These are phyloP conservation scores for Schoenoplectus tabernaemontani DNA, from an alignment of 202 grass and related monocot genomes.

Conservation along the genomic window DNA sequence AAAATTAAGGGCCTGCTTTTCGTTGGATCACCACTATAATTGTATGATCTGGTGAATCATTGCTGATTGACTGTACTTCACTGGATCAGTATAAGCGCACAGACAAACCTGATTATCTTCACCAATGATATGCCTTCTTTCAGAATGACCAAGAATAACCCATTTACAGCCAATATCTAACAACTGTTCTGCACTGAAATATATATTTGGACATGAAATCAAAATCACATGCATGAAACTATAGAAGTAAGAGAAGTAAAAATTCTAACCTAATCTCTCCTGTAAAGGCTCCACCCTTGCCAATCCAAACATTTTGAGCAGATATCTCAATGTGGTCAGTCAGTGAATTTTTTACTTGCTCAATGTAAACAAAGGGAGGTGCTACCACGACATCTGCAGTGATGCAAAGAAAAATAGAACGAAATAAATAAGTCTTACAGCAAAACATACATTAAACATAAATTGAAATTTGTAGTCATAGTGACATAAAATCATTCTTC, in stretches of 20 bases:
- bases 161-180: conserved; percentile 84
- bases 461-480: background rate
- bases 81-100: background rate
- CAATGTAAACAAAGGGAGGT: conserved; percentile 86
- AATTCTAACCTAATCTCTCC: conserved; percentile 80
- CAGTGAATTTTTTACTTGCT: conserved; percentile 80
- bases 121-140: conserved; percentile 79
- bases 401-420: conserved; percentile 4
- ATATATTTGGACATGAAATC: conserved; percentile 12
- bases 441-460: background rate
- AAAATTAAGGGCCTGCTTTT: background rate
- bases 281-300: conserved; percentile 91
- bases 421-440: background rate
- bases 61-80: background rate
- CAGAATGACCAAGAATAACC: conserved; percentile 96
- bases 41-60: background rate
- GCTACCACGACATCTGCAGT: conserved; percentile 94
- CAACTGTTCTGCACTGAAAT: conserved; percentile 74
- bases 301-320: conserved; percentile 83
- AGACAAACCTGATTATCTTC: conserved; percentile 72
- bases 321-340: conserved; percentile 72
- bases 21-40: background rate
- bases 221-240: conserved; percentile 21
- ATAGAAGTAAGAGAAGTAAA: background rate
- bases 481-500: background rate